Percentiles rank a stretch among this genome's conserved stretches.
phyloP scores from a whole-genome alignment of 257 asterid species.

The Asclepias syriaca region DNA sequence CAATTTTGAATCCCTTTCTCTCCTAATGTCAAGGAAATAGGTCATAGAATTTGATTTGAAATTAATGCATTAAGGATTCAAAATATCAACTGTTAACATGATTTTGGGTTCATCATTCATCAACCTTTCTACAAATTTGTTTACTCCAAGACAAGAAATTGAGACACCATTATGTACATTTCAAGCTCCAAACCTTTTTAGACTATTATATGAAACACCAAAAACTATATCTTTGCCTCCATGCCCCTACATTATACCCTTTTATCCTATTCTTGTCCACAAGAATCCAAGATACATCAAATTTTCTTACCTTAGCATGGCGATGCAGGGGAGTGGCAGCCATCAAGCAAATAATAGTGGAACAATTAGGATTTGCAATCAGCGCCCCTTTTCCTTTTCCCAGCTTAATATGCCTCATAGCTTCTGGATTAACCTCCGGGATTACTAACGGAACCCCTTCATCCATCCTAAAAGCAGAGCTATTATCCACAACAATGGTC shows the following conservation, averaged over 20 bases:
- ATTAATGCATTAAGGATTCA: background rate
- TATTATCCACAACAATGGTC: constrained; percentile 82
- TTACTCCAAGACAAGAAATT: background rate
- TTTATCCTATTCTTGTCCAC: background rate
- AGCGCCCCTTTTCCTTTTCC: constrained; percentile 68
- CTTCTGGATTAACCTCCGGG: constrained; percentile 94
- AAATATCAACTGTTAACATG: background rate
- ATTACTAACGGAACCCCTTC: constrained; percentile 82
- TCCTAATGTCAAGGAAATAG: background rate
- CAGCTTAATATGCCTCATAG: constrained; percentile 70
- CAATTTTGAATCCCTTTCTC: background rate
- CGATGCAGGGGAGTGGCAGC: constrained; percentile 94
- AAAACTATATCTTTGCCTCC: background rate
- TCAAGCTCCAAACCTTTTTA: background rate
- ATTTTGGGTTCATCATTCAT: background rate
- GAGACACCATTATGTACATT: background rate
- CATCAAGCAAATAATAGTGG: constrained; percentile 88
- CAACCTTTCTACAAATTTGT: background rate
- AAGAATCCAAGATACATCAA: constrained; percentile 4
- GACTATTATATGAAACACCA: background rate
- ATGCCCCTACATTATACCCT: background rate
- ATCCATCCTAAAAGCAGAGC: constrained; percentile 95
- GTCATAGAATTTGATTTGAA: background rate
- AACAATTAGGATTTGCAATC: constrained; percentile 91
- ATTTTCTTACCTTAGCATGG: constrained; percentile 54